Evolutionary conservation across 139 green algal species (phyloP).

Genomic region (Tetradesmus lagerheimii): DNA sequence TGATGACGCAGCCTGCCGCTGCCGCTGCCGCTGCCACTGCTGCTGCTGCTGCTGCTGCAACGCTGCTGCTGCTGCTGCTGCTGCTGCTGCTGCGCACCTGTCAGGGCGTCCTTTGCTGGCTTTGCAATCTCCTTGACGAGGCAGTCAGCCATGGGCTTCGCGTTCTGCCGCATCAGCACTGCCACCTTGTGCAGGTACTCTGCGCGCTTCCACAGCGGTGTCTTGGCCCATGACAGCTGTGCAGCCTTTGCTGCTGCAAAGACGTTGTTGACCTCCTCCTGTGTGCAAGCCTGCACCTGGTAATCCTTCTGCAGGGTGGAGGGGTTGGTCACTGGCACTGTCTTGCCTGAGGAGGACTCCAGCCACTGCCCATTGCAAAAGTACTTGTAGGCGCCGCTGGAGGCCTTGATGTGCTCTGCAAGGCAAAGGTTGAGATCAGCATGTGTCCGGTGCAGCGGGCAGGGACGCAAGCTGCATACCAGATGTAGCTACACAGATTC

Average conservation of each 20-base stretch:
- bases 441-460: too few relatives aligned
- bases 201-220: conserved; percentile 91
- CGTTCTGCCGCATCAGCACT: conserved; percentile 84
- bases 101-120: conserved; percentile 84
- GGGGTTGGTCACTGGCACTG: conserved; percentile 83
- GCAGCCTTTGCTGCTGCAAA: conserved; percentile 85
- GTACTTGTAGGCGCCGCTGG: conserved; percentile 81
- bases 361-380: conserved; percentile 87
- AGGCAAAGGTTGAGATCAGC: too few relatives aligned
- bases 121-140: conserved; percentile 97
- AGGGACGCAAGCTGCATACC: too few relatives aligned
- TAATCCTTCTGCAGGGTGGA: conserved; percentile 71
- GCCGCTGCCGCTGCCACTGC: not conserved
- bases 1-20: too few relatives aligned
- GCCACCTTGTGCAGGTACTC: conserved; percentile 86
- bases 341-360: conserved; percentile 76
- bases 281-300: conserved; percentile 91
- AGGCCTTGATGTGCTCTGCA: conserved; percentile 40
- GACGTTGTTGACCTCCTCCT: conserved; percentile 88
- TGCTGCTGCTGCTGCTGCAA: not conserved
- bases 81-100: conserved; percentile 19
- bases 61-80: not conserved
- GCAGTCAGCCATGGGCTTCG: conserved; percentile 87
- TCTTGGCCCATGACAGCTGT: conserved; percentile 89
- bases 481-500: too few relatives aligned